A percentile compares a stretch with the other conserved stretches of the same genome.
phyloP scores from a whole-genome alignment of 306 rosid species.

The Datisca glomerata region DNA sequence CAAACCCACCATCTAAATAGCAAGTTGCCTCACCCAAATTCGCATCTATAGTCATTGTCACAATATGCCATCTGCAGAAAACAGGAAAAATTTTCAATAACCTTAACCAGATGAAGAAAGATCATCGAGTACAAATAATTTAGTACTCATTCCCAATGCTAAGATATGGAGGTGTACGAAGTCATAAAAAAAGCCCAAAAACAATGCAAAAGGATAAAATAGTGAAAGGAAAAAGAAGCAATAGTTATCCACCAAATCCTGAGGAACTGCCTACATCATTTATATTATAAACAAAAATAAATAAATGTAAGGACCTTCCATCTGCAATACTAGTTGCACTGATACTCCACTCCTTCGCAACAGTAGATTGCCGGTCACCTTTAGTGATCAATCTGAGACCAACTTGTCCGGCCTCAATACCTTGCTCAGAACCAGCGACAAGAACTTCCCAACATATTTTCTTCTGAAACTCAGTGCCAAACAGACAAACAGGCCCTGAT shows the following conservation, averaged over 20 bases:
- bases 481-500: slow-evolving; percentile 94
- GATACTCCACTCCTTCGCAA: slow-evolving; percentile 91
- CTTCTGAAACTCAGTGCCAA: slow-evolving; percentile 91
- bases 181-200: too few relatives aligned
- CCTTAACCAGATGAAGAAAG: background rate
- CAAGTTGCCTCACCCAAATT: slow-evolving; percentile 94
- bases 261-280: background rate
- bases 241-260: too few relatives aligned
- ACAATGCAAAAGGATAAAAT: too few relatives aligned
- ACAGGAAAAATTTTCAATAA: slow-evolving; percentile 1
- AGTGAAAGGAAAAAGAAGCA: too few relatives aligned
- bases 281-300: too few relatives aligned
- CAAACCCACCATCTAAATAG: slow-evolving; percentile 91
- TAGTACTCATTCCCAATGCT: too few relatives aligned
- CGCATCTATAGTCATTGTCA: slow-evolving; percentile 91
- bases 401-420: slow-evolving; percentile 98
- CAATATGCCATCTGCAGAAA: slow-evolving; percentile 93
- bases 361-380: slow-evolving; percentile 95
- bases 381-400: slow-evolving; percentile 94
- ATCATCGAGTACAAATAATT: too few relatives aligned
- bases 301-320: slow-evolving; percentile 64
- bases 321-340: slow-evolving; percentile 93
- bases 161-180: too few relatives aligned
- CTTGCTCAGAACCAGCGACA: slow-evolving; percentile 98
- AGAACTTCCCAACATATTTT: slow-evolving; percentile 93